These are phyloP conservation scores for Zygoascus tannicola DNA, from an alignment of 805 yeast species.

Conservation along the genomic window DNA sequence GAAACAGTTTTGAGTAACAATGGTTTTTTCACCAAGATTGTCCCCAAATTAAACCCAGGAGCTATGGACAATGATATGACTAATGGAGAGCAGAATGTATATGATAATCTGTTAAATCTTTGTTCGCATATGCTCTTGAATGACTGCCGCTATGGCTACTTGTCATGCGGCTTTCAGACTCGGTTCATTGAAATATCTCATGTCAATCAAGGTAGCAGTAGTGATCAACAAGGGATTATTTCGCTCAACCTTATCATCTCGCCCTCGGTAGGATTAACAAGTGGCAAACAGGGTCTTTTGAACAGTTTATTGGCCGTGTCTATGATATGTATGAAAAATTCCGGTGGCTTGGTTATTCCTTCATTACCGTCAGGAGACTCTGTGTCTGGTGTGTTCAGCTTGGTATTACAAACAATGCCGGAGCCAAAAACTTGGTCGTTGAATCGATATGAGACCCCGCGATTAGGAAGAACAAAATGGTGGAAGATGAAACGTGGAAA, in stretches of 20 bases:
- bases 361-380: background rate
- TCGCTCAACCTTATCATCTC: background rate
- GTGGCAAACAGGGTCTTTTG: background rate
- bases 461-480: conserved; percentile 13
- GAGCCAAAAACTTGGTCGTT: conserved; percentile 12
- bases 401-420: conserved; percentile 6
- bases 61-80: background rate
- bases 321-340: background rate
- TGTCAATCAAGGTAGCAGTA: background rate
- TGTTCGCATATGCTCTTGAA: conserved; percentile 16
- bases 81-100: background rate
- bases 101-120: conserved; percentile 8
- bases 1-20: background rate
- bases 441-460: conserved; percentile 10
- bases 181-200: conserved; percentile 13
- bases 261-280: background rate
- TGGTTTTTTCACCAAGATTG: background rate
- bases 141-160: conserved; percentile 16
- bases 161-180: conserved; percentile 13
- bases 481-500: conserved; percentile 11
- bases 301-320: background rate
- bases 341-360: background rate
- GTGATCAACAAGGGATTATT: background rate
- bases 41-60: background rate
- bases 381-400: background rate